Conservation (phyloP, 805 yeast species). For the Saccharomycopsis schoenii region DNA sequence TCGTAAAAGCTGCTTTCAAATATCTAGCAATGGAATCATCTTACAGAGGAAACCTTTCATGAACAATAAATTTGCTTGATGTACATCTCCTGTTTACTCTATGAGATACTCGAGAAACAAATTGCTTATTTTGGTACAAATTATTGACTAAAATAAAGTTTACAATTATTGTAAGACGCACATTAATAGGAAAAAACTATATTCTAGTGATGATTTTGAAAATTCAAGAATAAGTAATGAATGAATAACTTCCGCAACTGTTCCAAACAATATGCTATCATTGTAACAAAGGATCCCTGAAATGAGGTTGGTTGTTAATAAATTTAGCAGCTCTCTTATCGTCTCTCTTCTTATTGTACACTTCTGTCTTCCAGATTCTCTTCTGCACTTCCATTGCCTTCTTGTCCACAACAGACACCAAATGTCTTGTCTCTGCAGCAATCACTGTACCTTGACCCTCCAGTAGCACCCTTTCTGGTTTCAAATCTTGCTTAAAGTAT, state of each 20-base stretch:
- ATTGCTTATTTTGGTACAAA: too few relatives aligned
- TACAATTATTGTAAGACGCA: too few relatives aligned
- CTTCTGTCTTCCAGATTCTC: conserved; percentile 63
- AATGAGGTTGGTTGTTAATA: conserved; percentile 82
- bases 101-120: too few relatives aligned
- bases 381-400: conserved; percentile 38
- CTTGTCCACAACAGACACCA: conserved; percentile 33
- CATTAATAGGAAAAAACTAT: too few relatives aligned
- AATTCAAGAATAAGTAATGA: neutral
- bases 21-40: too few relatives aligned
- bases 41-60: too few relatives aligned
- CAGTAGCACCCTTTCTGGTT: conserved; percentile 44
- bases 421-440: conserved; percentile 67
- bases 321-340: conserved; percentile 60
- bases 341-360: conserved; percentile 39
- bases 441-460: conserved; percentile 84
- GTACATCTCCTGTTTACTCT: too few relatives aligned
- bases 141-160: too few relatives aligned
- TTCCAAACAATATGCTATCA: conserved; percentile 15
- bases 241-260: neutral
- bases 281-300: conserved; percentile 66
- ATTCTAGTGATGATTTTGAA: neutral
- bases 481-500: conserved; percentile 66
- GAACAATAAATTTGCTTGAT: too few relatives aligned
- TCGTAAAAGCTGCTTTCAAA: too few relatives aligned